phyloP scores from a whole-genome alignment of 78 protist genomes.

The Anaeramoeba ignava region DNA sequence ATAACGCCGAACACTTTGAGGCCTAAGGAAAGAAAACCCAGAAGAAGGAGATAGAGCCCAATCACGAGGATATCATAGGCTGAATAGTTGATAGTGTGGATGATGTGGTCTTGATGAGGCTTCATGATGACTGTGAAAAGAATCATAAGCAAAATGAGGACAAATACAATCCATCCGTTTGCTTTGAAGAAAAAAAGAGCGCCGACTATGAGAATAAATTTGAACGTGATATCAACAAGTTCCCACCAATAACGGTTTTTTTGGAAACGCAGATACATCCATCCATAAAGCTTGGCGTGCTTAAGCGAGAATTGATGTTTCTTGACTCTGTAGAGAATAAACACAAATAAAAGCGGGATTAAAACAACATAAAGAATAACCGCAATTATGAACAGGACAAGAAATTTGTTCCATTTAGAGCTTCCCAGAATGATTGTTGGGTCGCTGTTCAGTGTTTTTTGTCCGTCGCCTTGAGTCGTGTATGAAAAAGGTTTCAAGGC shows the following conservation, averaged over 20 bases:
- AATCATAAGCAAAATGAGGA: neutral
- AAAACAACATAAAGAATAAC: neutral
- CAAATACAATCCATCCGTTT: neutral
- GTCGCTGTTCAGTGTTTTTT: neutral
- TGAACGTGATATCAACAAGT: neutral
- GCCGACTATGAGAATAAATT: neutral
- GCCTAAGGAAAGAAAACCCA: neutral
- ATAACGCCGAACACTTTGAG: neutral
- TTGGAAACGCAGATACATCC: neutral
- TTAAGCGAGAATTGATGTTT: neutral
- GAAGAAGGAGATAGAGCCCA: neutral
- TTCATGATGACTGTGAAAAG: neutral
- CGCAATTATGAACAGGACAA: neutral
- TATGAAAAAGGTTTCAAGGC: neutral
- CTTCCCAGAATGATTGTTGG: neutral
- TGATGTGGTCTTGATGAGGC: neutral
- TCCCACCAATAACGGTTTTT: neutral
- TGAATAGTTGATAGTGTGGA: neutral
- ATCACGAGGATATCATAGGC: neutral
- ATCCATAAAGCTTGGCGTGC: neutral
- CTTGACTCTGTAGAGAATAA: neutral
- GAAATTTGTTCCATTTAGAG: neutral
- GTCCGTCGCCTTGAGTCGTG: neutral
- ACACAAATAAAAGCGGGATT: neutral
- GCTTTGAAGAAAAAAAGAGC: neutral